Base-by-base conservation (phyloP, 73 alveolate species). In the Effrenium voratum region DNA sequence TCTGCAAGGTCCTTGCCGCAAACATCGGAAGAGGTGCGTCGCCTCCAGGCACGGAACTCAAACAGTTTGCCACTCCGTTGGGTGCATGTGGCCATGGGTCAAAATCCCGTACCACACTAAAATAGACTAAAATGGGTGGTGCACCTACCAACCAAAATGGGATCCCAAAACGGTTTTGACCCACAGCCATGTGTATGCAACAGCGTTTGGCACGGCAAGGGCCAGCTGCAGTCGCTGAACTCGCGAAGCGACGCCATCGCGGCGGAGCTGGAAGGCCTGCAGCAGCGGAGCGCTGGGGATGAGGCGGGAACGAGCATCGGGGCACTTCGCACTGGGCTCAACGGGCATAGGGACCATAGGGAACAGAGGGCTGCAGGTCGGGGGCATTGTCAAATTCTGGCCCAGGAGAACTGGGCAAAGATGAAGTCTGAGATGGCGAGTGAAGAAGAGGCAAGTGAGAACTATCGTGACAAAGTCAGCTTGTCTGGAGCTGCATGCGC, bases 221-320 rank as follows among this genome's bases (percentile, higher is more conserved):
- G 73, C 2, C 91, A 81, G 47, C 72, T 81, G 43, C 91, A 81
- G 40, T 32, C 70, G 19, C 2, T 49, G 36, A 47, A 47, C 49
- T 47, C 91, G 13, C 59, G 91, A n/a, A 81, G 91, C 28, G 12
- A 43, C 16, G 91, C 91, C 73, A 81, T 81, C 49, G 32, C 73
- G 32, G 91, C 91, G 32, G 91, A 81, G 73, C 45, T 49, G 91
- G 91, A n/a, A n/a, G n/a, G n/a, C n/a, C n/a, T n/a, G n/a, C n/a
- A n/a, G n/a, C n/a, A n/a, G n/a, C n/a, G n/a, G n/a, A n/a, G n/a
- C n/a, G n/a, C n/a, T n/a, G n/a, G n/a, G n/a, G n/a, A n/a, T n/a
- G n/a, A n/a, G n/a, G n/a, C n/a, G n/a, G n/a, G n/a, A n/a, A n/a
- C n/a, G n/a, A n/a, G n/a, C n/a, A 52, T 52, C 19, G 63, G 63